Percentiles rank a stretch among this genome's conserved stretches.
These are phyloP conservation scores for Ramaria sp. DNA, from an alignment of 768 basidiomycete genomes.

Conservation along the genomic window DNA sequence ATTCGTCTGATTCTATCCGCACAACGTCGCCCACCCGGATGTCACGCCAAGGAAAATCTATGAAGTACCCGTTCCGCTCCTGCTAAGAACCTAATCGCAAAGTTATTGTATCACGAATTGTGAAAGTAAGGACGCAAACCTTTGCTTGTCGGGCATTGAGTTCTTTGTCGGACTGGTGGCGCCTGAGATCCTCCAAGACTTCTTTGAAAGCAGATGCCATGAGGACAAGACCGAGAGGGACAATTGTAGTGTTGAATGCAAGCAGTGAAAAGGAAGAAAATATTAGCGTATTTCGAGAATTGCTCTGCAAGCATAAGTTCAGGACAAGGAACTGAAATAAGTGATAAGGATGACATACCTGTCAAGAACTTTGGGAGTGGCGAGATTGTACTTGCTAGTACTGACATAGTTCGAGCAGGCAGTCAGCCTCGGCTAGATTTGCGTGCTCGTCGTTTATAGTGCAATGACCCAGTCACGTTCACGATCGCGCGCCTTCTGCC, in stretches of 20 bases:
- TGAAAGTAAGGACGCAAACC: constrained; percentile 44
- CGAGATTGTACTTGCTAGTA: too few relatives aligned
- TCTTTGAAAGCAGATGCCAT: too few relatives aligned
- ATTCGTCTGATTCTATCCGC: constrained; percentile 82
- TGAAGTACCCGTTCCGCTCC: constrained; percentile 44
- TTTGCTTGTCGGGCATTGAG: constrained; percentile 78
- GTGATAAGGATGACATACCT: constrained; percentile 39
- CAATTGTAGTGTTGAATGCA: constrained; percentile 96
- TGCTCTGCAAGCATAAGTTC: too few relatives aligned
- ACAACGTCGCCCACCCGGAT: constrained; percentile 88
- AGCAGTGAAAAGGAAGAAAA: constrained; percentile 98
- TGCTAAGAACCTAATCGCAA: too few relatives aligned
- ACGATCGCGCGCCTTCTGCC: constrained; percentile 57
- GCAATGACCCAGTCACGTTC: constrained; percentile 71
- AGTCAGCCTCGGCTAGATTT: constrained; percentile 49
- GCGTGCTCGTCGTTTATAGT: constrained; percentile 66
- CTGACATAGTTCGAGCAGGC: too few relatives aligned
- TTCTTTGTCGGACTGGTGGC: too few relatives aligned
- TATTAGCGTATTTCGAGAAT: too few relatives aligned
- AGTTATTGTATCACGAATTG: too few relatives aligned
- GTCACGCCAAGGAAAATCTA: constrained; percentile 76
- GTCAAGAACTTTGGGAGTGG: too few relatives aligned
- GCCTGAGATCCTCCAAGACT: too few relatives aligned
- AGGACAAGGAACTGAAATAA: too few relatives aligned
- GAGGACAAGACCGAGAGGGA: too few relatives aligned